Conservation (phyloP, 208 protist species). For the Acanthamoeba rhysodes region DNA sequence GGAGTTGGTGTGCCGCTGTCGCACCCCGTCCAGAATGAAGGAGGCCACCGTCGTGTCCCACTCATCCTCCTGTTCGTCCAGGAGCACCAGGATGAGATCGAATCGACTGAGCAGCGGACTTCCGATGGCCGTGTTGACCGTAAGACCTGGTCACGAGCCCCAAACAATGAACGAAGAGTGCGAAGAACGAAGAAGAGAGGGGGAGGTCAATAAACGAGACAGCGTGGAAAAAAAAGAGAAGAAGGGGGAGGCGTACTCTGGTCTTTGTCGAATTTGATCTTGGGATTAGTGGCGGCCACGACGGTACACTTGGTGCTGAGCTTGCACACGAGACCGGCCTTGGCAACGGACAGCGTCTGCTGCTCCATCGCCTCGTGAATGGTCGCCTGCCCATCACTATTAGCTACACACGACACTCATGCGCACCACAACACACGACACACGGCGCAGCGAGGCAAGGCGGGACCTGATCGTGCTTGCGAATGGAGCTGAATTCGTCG, state of each 20-base stretch:
- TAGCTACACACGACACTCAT: constrained; percentile 92
- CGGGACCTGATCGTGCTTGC: constrained; percentile 98
- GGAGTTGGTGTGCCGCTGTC: background rate
- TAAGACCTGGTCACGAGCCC: constrained; percentile 98
- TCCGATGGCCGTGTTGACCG: constrained; percentile 88
- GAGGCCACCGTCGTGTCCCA: background rate
- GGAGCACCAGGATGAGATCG: constrained; percentile 79
- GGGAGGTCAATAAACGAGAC: background rate
- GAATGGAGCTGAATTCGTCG: constrained; percentile 93
- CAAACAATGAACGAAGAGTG: constrained; percentile 93
- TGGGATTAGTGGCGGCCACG: constrained; percentile 99
- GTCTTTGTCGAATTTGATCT: constrained; percentile 97
- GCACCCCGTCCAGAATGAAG: background rate
- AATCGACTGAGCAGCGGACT: constrained; percentile 99
- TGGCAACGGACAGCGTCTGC: constrained; percentile 99
- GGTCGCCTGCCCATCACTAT: constrained; percentile 90
- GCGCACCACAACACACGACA: too few species aligned
- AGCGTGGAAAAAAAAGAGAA: background rate
- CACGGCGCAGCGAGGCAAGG: constrained; percentile 89
- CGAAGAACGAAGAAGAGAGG: background rate
- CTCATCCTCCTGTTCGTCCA: constrained; percentile 44
- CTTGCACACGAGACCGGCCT: constrained; percentile 99
- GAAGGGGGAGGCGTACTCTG: constrained; percentile 67
- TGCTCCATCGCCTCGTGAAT: constrained; percentile 99
- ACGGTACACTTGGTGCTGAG: constrained; percentile 97